These are phyloP conservation scores for Botryotinia calthae DNA, from an alignment of 2,329 filamentous ascomycete species.

Conservation along the genomic window DNA sequence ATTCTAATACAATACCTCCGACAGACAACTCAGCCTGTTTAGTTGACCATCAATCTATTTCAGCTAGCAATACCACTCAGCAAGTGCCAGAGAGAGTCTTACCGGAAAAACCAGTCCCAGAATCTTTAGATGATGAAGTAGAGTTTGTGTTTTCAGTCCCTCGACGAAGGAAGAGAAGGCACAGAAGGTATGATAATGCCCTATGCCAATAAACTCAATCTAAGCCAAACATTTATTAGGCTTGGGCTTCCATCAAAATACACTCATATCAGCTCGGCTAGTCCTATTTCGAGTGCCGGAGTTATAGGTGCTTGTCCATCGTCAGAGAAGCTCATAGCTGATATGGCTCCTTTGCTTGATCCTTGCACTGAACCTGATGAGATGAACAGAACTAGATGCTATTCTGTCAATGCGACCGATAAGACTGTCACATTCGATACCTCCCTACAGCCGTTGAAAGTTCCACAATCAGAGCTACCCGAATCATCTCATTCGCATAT, in stretches of 20 bases:
- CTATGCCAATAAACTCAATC: not conserved
- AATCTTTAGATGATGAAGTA: conserved; percentile 44
- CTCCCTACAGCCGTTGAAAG: not conserved
- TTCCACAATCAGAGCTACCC: not conserved
- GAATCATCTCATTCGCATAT: not conserved
- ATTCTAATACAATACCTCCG: not conserved
- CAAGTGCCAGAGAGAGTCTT: not conserved
- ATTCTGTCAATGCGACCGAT: not conserved
- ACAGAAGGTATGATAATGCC: conserved; percentile 33
- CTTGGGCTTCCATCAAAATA: not conserved
- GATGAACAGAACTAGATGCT: not conserved
- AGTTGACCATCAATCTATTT: not conserved
- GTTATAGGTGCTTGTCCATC: not conserved
- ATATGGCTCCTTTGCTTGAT: not conserved
- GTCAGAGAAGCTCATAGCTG: not conserved
- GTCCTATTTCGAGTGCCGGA: not conserved
- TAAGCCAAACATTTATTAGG: not conserved
- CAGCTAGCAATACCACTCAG: not conserved
- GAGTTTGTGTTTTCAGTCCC: conserved; percentile 47
- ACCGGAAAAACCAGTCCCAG: not conserved
- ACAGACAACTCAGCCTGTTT: not conserved
- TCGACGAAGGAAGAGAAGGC: conserved; percentile 41
- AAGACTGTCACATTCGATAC: not conserved
- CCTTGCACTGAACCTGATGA: not conserved
- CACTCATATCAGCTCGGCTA: not conserved